Base-by-base conservation (phyloP, 2,329 filamentous ascomycete species). In the Didymella arachidicola region DNA sequence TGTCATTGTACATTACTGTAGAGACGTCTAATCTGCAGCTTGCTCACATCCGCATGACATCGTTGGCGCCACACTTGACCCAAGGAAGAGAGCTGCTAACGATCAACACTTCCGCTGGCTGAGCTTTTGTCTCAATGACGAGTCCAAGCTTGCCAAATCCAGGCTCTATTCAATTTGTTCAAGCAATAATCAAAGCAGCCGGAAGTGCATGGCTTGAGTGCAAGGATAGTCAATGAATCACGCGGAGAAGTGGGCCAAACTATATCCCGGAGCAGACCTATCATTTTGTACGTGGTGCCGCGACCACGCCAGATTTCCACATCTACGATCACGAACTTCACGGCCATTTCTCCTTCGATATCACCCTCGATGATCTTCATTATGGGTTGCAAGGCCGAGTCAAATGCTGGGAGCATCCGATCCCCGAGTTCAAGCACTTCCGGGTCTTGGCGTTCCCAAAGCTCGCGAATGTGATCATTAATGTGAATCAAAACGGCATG, bases 341-440 rank as follows among this genome's bases (percentile, higher is more conserved):
- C 34, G 10, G 5, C 12, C 2, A 42, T 10, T 11, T 42, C 18
- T 7, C 11, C 6, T 11, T 43, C 8, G 48, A 47, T 5, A 41
- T 51, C 11, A 19, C 26, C 4, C 27, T 54, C 7, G 16, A 30
- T 7, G 44, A 48, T 43, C 52, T 54, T 2, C 14, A 14, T 10
- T 34, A 46, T 29, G 47, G 42, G 1, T 29, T 57, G 5, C 19
- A 27, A 27, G 47, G 53, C 7, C 46, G 53, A n/a, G 14, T 51
- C n/a, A 50, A 56, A 14, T 14, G 19, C 8, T 8, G 45, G 12
- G n/a, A 50, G 8, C 14, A 45, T 38, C 8, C 39, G 16, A 8
- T 19, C 16, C 22, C 32, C 25, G 46, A 50, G 2, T 50, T 45
- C 11, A 26, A 50, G 46, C 41, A 45, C 4, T 50, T 45, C 22